A percentile compares a stretch with the other conserved stretches of the same genome.
phyloP scores from a whole-genome alignment of 495 filamentous ascomycete species.

The Penicillium coprophilum region DNA sequence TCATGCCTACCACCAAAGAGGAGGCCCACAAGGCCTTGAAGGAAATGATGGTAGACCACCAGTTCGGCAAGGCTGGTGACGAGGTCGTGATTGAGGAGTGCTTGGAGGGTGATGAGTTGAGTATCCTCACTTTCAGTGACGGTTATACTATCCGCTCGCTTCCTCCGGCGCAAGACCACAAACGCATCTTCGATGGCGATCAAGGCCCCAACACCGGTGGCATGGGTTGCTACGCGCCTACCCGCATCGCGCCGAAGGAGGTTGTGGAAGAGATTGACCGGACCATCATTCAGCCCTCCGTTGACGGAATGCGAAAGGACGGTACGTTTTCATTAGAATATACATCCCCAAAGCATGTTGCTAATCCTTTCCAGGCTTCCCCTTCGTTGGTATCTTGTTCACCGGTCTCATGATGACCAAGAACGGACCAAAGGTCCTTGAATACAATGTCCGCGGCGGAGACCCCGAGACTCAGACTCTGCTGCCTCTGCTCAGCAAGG shows the following conservation, averaged over 20 bases:
- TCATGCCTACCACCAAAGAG: conserved; percentile 75
- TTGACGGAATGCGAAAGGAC: conserved; percentile 83
- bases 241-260: conserved; percentile 72
- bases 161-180: conserved; percentile 96
- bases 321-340: conserved; percentile 32
- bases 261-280: conserved; percentile 75
- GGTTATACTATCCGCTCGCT: conserved; percentile 80
- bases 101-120: conserved; percentile 87
- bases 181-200: conserved; percentile 89
- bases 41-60: conserved; percentile 85
- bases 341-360: not conserved
- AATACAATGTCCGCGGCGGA: conserved; percentile 97
- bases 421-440: conserved; percentile 80
- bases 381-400: conserved; percentile 86
- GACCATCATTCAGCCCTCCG: conserved; percentile 83
- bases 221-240: conserved; percentile 97
- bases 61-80: conserved; percentile 84
- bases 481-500: conserved; percentile 71
- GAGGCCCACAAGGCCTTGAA: conserved; percentile 80
- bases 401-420: conserved; percentile 96
- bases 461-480: conserved; percentile 96
- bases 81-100: conserved; percentile 97
- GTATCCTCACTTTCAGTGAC: conserved; percentile 87
- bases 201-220: conserved; percentile 93
- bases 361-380: conserved; percentile 45